phyloP scores from a whole-genome alignment of 805 yeast species.

The Ogataea sp. region DNA sequence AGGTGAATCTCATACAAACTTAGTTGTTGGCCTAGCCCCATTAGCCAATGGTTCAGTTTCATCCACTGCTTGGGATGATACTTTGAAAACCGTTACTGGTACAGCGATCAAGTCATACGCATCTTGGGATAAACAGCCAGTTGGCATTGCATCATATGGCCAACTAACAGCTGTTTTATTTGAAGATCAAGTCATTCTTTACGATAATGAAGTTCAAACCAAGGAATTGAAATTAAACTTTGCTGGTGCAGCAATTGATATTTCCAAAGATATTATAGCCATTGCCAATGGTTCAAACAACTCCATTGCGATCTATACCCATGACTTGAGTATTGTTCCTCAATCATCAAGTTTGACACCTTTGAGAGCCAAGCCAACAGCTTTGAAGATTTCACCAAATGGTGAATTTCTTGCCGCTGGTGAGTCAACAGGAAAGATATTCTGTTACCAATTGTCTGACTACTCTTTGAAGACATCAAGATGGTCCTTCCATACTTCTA shows the following conservation, averaged over 20 bases:
- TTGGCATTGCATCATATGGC: slow-evolving; percentile 29
- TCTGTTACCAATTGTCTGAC: slow-evolving; percentile 53
- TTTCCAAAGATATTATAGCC: slow-evolving; percentile 35
- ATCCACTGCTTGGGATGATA: slow-evolving; percentile 82
- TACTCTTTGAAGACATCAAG: slow-evolving; percentile 64
- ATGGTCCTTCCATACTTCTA: slow-evolving; percentile 94
- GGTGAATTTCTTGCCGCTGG: slow-evolving; percentile 72
- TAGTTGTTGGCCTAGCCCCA: slow-evolving; percentile 45
- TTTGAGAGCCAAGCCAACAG: slow-evolving; percentile 55
- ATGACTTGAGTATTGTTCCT: slow-evolving; percentile 7
- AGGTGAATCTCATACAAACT: slow-evolving; percentile 52
- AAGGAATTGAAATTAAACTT: slow-evolving; percentile 25
- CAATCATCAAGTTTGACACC: slow-evolving; percentile 24
- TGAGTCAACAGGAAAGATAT: slow-evolving; percentile 78
- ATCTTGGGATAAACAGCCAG: slow-evolving; percentile 41
- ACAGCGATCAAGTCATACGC: slow-evolving; percentile 20
- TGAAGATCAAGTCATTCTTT: slow-evolving; percentile 31
- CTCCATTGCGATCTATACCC: slow-evolving; percentile 31
- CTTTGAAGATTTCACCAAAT: slow-evolving; percentile 62
- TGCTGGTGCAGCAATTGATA: slow-evolving; percentile 38
- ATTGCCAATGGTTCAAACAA: slow-evolving; percentile 39
- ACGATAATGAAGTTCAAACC: slow-evolving; percentile 23
- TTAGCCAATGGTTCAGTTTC: slow-evolving; percentile 23
- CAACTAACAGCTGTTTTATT: slow-evolving; percentile 35
- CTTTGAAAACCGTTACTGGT: slow-evolving; percentile 34